Conservation (phyloP, 768 basidiomycete genomes). For the Porphyrellus cyaneotinctus region DNA sequence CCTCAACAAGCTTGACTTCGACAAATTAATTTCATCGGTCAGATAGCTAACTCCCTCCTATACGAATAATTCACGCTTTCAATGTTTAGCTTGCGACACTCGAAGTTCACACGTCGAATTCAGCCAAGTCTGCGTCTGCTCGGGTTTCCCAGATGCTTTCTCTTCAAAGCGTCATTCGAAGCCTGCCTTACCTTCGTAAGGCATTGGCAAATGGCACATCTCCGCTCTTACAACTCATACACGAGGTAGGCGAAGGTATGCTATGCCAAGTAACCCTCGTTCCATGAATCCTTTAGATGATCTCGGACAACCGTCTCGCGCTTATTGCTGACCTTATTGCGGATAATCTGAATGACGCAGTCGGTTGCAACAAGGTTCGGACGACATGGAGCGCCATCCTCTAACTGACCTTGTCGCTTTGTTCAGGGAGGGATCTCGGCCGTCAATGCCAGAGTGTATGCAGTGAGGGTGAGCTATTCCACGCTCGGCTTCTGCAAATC, state of each 20-base stretch:
- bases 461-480: slow-evolving; percentile 55
- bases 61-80: not conserved
- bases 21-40: slow-evolving; percentile 77
- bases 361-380: slow-evolving; percentile 55
- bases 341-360: slow-evolving; percentile 70
- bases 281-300: slow-evolving; percentile 44
- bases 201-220: slow-evolving; percentile 57
- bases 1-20: slow-evolving; percentile 80
- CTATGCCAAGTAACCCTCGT: not conserved
- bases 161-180: slow-evolving; percentile 67
- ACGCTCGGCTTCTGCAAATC: not conserved
- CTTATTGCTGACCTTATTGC: slow-evolving; percentile 58
- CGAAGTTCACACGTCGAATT: slow-evolving; percentile 50
- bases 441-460: slow-evolving; percentile 82
- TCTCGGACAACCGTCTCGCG: slow-evolving; percentile 67
- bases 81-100: slow-evolving; percentile 57
- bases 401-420: not conserved
- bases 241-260: slow-evolving; percentile 44
- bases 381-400: not conserved
- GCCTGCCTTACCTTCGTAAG: slow-evolving; percentile 57
- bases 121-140: slow-evolving; percentile 60
- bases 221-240: slow-evolving; percentile 58
- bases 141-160: slow-evolving; percentile 78
- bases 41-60: slow-evolving; percentile 6
- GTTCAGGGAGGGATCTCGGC: slow-evolving; percentile 65